Percentiles rank a stretch among this genome's conserved stretches.
Evolutionary conservation across 768 basidiomycete genomes (phyloP).

Genomic region (Mrakia frigida): DNA sequence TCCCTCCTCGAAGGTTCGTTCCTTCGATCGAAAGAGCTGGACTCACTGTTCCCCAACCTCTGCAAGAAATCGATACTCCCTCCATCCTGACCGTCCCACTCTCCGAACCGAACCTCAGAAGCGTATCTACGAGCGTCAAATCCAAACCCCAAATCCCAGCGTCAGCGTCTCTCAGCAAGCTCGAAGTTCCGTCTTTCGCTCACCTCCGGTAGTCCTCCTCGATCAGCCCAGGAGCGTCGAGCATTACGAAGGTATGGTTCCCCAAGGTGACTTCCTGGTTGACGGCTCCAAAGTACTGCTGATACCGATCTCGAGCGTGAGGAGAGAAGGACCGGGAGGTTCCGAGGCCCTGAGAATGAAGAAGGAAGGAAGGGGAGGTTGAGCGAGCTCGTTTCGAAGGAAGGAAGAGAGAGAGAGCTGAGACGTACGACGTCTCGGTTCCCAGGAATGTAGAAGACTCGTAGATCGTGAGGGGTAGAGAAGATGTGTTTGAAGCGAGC

Average conservation of each 20-base stretch:
- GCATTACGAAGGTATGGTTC: slow-evolving; percentile 65
- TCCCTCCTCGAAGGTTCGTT: too few species aligned
- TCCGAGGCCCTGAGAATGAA: slow-evolving; percentile 49
- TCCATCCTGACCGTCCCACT: slow-evolving; percentile 22
- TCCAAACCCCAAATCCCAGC: slow-evolving; percentile 42
- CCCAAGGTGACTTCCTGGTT: slow-evolving; percentile 57
- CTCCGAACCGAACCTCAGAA: slow-evolving; percentile 29
- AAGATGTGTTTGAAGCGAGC: slow-evolving; percentile 69
- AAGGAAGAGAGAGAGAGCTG: not conserved
- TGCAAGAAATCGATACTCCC: slow-evolving; percentile 33
- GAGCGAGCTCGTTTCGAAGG: not conserved
- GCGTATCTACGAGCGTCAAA: slow-evolving; percentile 36
- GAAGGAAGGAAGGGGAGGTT: not conserved
- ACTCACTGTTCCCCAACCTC: slow-evolving; percentile 20
- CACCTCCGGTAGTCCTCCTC: slow-evolving; percentile 64
- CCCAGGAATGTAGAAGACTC: slow-evolving; percentile 71
- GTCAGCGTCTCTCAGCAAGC: slow-evolving; percentile 23
- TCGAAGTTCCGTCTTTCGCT: slow-evolving; percentile 35
- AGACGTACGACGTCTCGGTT: slow-evolving; percentile 81
- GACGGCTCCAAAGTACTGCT: slow-evolving; percentile 67
- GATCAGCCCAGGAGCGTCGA: slow-evolving; percentile 67
- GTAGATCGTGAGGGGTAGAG: slow-evolving; percentile 49
- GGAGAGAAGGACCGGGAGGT: slow-evolving; percentile 50
- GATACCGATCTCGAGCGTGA: slow-evolving; percentile 57
- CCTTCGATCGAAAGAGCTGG: too few species aligned